Base-by-base conservation (phyloP, 495 filamentous ascomycete genomes). In the Penicillium fimorum region DNA sequence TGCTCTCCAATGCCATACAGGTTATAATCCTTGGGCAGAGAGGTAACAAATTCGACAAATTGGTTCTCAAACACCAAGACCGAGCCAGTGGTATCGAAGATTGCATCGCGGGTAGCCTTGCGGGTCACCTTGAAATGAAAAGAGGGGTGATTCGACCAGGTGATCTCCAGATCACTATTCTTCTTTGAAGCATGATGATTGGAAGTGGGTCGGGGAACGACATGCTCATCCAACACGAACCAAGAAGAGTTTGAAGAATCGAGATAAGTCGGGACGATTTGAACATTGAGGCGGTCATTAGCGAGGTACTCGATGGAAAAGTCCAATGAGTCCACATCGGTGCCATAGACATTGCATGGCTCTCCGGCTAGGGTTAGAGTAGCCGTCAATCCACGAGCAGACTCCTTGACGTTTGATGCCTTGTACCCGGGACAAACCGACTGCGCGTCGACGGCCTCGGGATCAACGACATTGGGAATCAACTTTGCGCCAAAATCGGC, bases 371-470 rank as follows among this genome's bases (percentile, higher is more conserved):
- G 59, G 4, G 50, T 66, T 56, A 87, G 64, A 22, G 67, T 78
- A 10, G 84, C 84, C 4, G 73, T 79, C 29, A 86, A 69, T 10
- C 83, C 83, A 42, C 66, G 52, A 10, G 61, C 35, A n/a, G 70
- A 77, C 12, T 73, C 59, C 32, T 75, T 53, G 12, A 85, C 74
- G 58, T 81, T 70, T 5, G 71, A 76, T 3, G 82, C 84, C 43
- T 61, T 82, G 62, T 87, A 87, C 1, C 84, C 84, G 20, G 84
- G 84, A 62, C 84, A 87, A 2, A 84, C 82, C 3, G 76, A 71
- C 67, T 94, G 91, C 2, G 86, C 81, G 67, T 91, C 73, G 48
- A 87, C 73, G 15, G 90, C 89, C 33, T 87, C 45, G 10, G 88
- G 85, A 59, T 92, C 89, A 41, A 84, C 61, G 63, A 92, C 81